phyloP scores from a whole-genome alignment of 2,329 filamentous ascomycete species.

The Exophiala sp. region DNA sequence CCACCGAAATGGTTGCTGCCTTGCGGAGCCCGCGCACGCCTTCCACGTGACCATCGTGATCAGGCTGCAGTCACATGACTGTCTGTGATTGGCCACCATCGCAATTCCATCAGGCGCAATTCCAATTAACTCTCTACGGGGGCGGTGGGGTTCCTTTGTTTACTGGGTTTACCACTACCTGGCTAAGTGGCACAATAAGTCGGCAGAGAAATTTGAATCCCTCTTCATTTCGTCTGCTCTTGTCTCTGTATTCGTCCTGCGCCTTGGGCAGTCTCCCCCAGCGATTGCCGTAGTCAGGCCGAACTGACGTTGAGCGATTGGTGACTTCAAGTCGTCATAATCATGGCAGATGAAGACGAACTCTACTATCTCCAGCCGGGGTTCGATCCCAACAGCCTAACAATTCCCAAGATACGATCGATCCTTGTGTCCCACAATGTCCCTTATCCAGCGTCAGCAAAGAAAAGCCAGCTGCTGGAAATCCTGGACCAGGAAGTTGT shows the following conservation, averaged over 20 bases:
- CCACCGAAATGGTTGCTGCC: slow-evolving; percentile 1
- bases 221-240: background rate
- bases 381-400: slow-evolving; percentile 78
- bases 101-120: background rate
- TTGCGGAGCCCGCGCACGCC: background rate
- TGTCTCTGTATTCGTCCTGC: background rate
- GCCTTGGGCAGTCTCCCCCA: background rate
- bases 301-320: background rate
- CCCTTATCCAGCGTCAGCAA: slow-evolving; percentile 78
- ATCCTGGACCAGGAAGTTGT: slow-evolving; percentile 75
- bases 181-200: background rate
- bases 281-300: background rate
- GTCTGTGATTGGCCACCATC: background rate
- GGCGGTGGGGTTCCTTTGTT: slow-evolving; percentile 5
- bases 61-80: slow-evolving; percentile 8
- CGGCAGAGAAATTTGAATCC: background rate
- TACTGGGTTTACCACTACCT: background rate
- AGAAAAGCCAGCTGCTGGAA: slow-evolving; percentile 80
- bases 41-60: background rate
- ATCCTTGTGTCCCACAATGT: slow-evolving; percentile 87
- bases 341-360: slow-evolving; percentile 51
- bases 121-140: background rate
- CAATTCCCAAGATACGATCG: slow-evolving; percentile 79
- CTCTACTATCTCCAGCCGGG: slow-evolving; percentile 77
- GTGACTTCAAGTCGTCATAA: slow-evolving; percentile 5